A percentile compares a stretch with the other conserved stretches of the same genome.
Evolutionary conservation across 352 stramenopile species (phyloP).

Genomic region (Globisporangium orthogonon): DNA sequence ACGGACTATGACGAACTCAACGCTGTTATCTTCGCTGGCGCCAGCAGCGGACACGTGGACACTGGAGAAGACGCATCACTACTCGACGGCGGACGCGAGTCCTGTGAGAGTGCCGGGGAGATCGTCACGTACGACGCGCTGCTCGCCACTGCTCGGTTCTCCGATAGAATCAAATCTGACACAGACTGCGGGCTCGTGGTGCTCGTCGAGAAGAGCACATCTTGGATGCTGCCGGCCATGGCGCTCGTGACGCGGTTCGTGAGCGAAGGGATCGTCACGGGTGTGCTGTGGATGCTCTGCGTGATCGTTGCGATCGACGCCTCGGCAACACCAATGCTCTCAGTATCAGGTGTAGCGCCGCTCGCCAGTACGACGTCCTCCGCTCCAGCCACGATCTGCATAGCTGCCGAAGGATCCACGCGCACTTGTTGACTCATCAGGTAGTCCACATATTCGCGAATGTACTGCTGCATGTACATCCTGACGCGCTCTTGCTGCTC

Average conservation of each 20-base stretch:
- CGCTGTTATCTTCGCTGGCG: slow-evolving; percentile 1
- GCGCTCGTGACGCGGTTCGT: slow-evolving; percentile 27
- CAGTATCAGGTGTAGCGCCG: neutral
- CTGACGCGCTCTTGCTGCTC: slow-evolving; percentile 46
- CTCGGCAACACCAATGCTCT: neutral
- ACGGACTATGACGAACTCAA: neutral
- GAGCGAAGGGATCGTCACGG: slow-evolving; percentile 47
- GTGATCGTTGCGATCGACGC: slow-evolving; percentile 13
- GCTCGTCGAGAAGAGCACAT: slow-evolving; percentile 47
- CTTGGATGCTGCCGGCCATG: slow-evolving; percentile 47
- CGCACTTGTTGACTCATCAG: slow-evolving; percentile 26
- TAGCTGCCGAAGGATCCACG: slow-evolving; percentile 7
- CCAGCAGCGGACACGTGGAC: slow-evolving; percentile 6
- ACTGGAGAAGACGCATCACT: neutral
- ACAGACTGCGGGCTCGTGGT: slow-evolving; percentile 73
- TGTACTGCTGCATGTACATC: slow-evolving; percentile 56
- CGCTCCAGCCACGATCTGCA: neutral
- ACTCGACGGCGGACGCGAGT: neutral
- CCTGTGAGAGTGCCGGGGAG: slow-evolving; percentile 3
- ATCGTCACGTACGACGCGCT: slow-evolving; percentile 4
- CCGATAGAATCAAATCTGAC: slow-evolving; percentile 18
- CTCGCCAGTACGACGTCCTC: neutral
- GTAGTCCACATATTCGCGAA: slow-evolving; percentile 53
- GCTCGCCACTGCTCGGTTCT: slow-evolving; percentile 6
- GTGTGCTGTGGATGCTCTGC: slow-evolving; percentile 39